Evolutionary conservation across 192 early-diverging fungal species (phyloP).

Genomic region (Coemansia sp.): DNA sequence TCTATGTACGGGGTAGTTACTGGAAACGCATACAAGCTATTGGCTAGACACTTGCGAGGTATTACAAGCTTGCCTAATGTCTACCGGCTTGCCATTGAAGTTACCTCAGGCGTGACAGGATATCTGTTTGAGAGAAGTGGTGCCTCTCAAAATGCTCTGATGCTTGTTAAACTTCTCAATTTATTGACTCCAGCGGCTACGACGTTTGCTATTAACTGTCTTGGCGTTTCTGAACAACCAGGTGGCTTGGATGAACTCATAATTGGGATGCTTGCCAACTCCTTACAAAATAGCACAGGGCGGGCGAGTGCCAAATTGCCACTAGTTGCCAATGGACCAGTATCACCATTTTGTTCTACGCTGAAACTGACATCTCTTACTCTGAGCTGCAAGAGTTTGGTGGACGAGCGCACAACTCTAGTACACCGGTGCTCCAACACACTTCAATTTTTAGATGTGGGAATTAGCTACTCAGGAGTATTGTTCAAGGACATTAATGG

Average conservation of each 20-base stretch:
- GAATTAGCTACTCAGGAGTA: no score
- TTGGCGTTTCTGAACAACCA: not conserved
- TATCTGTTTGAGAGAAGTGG: not conserved
- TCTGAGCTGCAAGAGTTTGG: not conserved
- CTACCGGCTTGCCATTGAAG: not conserved
- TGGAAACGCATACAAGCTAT: not conserved
- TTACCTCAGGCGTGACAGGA: not conserved
- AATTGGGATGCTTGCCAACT: not conserved
- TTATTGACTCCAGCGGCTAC: slow-evolving; percentile 1
- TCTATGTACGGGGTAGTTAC: not conserved
- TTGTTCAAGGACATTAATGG: not conserved
- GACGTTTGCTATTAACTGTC: not conserved
- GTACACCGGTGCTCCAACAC: not conserved
- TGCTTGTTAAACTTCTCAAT: not conserved
- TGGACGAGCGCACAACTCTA: not conserved
- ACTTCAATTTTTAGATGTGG: not conserved
- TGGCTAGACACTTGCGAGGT: not conserved
- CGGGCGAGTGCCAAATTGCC: not conserved
- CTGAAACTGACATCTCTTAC: not conserved
- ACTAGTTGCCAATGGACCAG: not conserved
- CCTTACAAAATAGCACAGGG: not conserved
- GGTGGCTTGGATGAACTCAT: not conserved
- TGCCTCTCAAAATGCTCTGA: not conserved
- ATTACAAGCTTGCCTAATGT: not conserved
- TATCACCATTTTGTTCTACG: not conserved